Percentiles rank a stretch among this genome's conserved stretches.
These are phyloP conservation scores for Cyberlindnera xylosilytica DNA, from an alignment of 805 yeast species.

Conservation along the genomic window DNA sequence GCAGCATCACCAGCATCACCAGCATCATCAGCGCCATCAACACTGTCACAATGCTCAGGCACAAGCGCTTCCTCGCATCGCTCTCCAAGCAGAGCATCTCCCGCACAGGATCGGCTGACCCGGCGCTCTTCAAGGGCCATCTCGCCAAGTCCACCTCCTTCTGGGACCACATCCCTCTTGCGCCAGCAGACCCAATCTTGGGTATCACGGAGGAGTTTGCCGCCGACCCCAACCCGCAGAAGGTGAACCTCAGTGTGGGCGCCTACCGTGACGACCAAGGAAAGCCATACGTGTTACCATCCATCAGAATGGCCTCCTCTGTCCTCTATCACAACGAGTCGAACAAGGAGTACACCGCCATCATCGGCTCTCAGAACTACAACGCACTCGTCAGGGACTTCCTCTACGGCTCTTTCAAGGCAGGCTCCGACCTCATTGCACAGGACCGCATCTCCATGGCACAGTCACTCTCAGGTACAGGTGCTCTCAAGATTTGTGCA, in stretches of 20 bases:
- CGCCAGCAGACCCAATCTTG: constrained; percentile 85
- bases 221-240: constrained; percentile 56
- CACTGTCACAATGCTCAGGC: neutral
- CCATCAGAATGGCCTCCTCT: constrained; percentile 52
- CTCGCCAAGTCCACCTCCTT: constrained; percentile 6
- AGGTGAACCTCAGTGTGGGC: constrained; percentile 47
- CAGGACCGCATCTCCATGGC: constrained; percentile 69
- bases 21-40: no score
- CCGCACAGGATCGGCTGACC: neutral
- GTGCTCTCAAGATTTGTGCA: constrained; percentile 83
- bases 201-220: constrained; percentile 76
- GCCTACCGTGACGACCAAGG: constrained; percentile 93
- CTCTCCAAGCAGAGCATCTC: constrained; percentile 8
- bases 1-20: no score
- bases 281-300: constrained; percentile 84
- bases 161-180: constrained; percentile 28
- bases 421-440: constrained; percentile 52
- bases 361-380: constrained; percentile 72
- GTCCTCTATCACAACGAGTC: constrained; percentile 21
- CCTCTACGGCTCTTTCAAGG: constrained; percentile 63
- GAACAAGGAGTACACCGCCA: constrained; percentile 85
- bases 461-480: constrained; percentile 94
- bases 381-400: constrained; percentile 65
- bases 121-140: constrained; percentile 3
- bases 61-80: constrained; percentile 6